Conservation (phyloP, 2,329 filamentous ascomycete genomes). For the Myriosclerotinia curreyana region DNA sequence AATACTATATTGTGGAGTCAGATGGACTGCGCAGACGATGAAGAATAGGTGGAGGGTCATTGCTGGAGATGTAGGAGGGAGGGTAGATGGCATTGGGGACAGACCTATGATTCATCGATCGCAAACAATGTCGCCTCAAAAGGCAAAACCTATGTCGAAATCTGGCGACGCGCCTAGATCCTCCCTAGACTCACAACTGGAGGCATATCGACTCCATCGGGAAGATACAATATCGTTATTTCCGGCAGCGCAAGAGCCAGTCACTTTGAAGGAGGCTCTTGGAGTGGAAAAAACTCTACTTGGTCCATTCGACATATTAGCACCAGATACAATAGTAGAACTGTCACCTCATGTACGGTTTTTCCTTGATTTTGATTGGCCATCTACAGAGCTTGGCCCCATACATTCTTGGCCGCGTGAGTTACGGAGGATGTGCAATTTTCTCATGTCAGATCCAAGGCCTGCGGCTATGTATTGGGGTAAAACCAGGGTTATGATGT, state of each 20-base stretch:
- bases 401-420: slow-evolving; percentile 58
- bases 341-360: slow-evolving; percentile 33
- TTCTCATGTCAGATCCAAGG: slow-evolving; percentile 78
- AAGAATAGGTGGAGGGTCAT: slow-evolving; percentile 31
- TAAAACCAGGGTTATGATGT: slow-evolving; percentile 62
- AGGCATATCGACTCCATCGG: slow-evolving; percentile 16
- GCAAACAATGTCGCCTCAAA: slow-evolving; percentile 20
- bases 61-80: slow-evolving; percentile 23
- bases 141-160: slow-evolving; percentile 9
- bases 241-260: slow-evolving; percentile 10
- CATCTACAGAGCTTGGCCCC: slow-evolving; percentile 39
- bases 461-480: slow-evolving; percentile 80
- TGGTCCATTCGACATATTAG: slow-evolving; percentile 32
- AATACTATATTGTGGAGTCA: slow-evolving; percentile 25
- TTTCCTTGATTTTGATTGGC: slow-evolving; percentile 44
- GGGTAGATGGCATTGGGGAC: neutral
- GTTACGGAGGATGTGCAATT: slow-evolving; percentile 72
- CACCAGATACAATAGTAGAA: slow-evolving; percentile 20
- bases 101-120: slow-evolving; percentile 19
- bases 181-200: slow-evolving; percentile 7
- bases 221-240: slow-evolving; percentile 14
- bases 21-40: slow-evolving; percentile 30
- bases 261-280: neutral
- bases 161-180: neutral
- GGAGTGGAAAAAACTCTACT: slow-evolving; percentile 15